A percentile compares a stretch with the other conserved stretches of the same genome.
Evolutionary conservation across 768 basidiomycete genomes (phyloP).

Genomic region (Terana coerulea): DNA sequence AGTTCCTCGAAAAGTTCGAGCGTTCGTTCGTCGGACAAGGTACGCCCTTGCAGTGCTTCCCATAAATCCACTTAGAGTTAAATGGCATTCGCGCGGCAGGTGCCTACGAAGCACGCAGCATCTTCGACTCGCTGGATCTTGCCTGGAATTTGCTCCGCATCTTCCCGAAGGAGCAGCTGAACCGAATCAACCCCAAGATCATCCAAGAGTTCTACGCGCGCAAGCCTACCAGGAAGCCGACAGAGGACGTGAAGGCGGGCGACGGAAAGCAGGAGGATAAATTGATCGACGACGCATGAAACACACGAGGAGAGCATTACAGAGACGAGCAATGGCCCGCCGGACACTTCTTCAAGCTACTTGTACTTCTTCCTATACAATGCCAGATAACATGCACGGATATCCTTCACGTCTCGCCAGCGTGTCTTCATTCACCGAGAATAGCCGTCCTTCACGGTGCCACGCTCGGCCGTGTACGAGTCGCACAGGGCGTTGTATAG

Average conservation of each 20-base stretch:
- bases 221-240: conserved; percentile 66
- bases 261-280: conserved; percentile 44
- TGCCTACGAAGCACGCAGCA: conserved; percentile 89
- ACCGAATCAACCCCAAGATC: conserved; percentile 97
- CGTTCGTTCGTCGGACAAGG: conserved; percentile 97
- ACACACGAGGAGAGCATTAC: neutral
- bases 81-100: conserved; percentile 42
- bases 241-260: conserved; percentile 43
- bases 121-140: conserved; percentile 96
- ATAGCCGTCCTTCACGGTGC: neutral
- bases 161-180: conserved; percentile 98
- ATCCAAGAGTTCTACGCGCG: conserved; percentile 90
- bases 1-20: conserved; percentile 98
- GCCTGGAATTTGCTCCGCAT: conserved; percentile 96
- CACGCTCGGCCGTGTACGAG: neutral
- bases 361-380: conserved; percentile 7
- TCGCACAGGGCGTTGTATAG: neutral
- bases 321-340: neutral
- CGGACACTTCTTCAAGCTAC: conserved; percentile 4
- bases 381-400: conserved; percentile 12
- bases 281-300: conserved; percentile 52
- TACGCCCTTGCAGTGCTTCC: conserved; percentile 29
- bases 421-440: neutral
- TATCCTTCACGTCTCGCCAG: neutral
- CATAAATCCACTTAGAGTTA: neutral